Evolutionary conservation across 768 basidiomycete species (phyloP).

Genomic region (Clitopilus hobsonii): DNA sequence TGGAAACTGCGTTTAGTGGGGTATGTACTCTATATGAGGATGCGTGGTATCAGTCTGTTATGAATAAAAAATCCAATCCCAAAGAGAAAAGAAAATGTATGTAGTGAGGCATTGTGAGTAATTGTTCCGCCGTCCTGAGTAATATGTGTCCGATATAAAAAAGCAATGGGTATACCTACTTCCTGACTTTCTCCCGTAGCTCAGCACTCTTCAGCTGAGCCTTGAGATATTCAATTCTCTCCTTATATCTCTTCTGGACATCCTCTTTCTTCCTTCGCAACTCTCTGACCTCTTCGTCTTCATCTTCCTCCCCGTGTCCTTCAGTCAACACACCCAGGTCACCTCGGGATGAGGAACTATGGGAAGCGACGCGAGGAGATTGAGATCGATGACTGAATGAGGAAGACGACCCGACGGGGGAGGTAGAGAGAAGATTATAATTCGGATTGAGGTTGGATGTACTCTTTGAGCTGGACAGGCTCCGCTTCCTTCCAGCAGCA

Average conservation of each 20-base stretch:
- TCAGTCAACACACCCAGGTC: neutral
- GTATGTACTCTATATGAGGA: too few relatives aligned
- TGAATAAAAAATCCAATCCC: neutral
- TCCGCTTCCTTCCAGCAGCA: neutral
- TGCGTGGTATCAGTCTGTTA: neutral
- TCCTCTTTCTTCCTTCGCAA: conserved; percentile 62
- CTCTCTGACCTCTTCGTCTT: conserved; percentile 44
- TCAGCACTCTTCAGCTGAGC: conserved; percentile 77
- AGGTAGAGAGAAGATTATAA: neutral
- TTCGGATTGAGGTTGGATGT: neutral
- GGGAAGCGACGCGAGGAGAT: neutral
- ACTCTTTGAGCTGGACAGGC: neutral
- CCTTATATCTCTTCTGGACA: conserved; percentile 63
- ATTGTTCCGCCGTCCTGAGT: too few relatives aligned
- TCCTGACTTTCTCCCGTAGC: conserved; percentile 44
- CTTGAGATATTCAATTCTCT: conserved; percentile 67
- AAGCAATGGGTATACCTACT: too few relatives aligned
- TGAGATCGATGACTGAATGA: neutral
- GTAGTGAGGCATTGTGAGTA: too few relatives aligned
- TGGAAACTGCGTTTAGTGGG: too few relatives aligned
- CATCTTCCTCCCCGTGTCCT: neutral
- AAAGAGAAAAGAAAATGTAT: too few relatives aligned
- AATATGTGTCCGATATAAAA: too few relatives aligned
- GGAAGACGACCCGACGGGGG: neutral
- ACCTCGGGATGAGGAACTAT: too few relatives aligned